A percentile compares a stretch with the other conserved stretches of the same genome.
phyloP scores from a whole-genome alignment of 2,329 filamentous ascomycete species.

The Zasmidium angulare region DNA sequence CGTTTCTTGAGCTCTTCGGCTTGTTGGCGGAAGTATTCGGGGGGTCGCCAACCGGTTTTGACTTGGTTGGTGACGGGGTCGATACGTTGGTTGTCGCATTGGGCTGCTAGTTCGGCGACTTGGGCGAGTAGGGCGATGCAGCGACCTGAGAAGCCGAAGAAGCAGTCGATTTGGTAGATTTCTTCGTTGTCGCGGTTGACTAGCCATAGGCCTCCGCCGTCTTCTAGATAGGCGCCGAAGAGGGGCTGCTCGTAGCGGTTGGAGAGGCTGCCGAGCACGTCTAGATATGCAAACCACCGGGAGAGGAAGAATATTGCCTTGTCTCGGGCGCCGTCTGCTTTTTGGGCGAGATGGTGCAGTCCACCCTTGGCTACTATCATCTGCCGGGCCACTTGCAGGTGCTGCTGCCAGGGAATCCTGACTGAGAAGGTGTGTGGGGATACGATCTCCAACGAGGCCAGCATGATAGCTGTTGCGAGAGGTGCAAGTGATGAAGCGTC shows the following conservation, averaged over 20 bases:
- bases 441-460: constrained; percentile 79
- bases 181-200: constrained; percentile 36
- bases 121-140: constrained; percentile 70
- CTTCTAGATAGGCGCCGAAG: constrained; percentile 40
- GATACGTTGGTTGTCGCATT: constrained; percentile 67
- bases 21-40: constrained; percentile 52
- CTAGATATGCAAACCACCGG: constrained; percentile 81
- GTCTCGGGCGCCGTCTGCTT: constrained; percentile 44
- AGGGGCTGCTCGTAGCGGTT: constrained; percentile 46
- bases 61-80: constrained; percentile 51
- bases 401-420: constrained; percentile 77
- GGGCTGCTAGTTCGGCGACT: constrained; percentile 68
- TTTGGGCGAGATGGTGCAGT: constrained; percentile 46
- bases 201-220: constrained; percentile 36
- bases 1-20: constrained; percentile 62
- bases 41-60: constrained; percentile 58
- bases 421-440: constrained; percentile 79
- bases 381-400: constrained; percentile 72
- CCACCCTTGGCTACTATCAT: constrained; percentile 69
- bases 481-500: constrained; percentile 69
- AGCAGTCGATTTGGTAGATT: constrained; percentile 70
- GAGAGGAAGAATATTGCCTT: constrained; percentile 71
- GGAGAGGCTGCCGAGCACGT: constrained; percentile 71
- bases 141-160: constrained; percentile 73
- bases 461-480: constrained; percentile 79